Evolutionary conservation across 345 rosid species (phyloP), one percentile per base, ranked within the genome.

Genomic region (Mercurialis annua): DNA sequence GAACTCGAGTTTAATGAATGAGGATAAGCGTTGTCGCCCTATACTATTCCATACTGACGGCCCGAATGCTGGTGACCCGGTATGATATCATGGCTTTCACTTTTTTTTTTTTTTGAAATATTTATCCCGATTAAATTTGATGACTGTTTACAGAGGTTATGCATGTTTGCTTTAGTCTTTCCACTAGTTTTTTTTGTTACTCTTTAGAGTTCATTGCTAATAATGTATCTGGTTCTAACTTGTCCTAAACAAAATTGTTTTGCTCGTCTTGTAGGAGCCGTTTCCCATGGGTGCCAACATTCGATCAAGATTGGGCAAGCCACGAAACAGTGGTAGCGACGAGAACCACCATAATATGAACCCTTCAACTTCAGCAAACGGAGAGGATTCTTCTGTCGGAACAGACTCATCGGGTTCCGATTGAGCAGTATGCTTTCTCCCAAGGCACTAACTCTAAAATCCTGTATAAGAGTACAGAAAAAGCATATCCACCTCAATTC

Each of bases 1-100:
- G 89, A 90, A 90, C 66, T 90, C 96, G 60, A 90, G 96, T 75
- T 83, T 90, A 82, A 90, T 90, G 96, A 90, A 90, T 48, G 96
- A 90, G 80, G 96, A 90, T 82, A 90, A 87, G 73, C 92, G 92
- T 33, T 90, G 96, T 76, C 89, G 92, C 57, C 96, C 96, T 72
- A 87, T 90, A 68, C 90, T 90, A 66, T 90, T 90, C 65, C 90
- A 87, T 77, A 87, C 96, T 1, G 93, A 84, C 69, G 93, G 96
- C 66, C 93, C 96, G 58, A 87, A 87, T 65, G 92, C 96, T 65
- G 92, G 96, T 72, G 92, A 87, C 81, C 92, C 85, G 86, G 96
- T 90, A 76, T 29, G 64, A 27, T 65, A 30, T 44, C 47, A 29
- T 16, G 2, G 17, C 71, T 17, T 48, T 10, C 27, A 34, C 36